A percentile compares a stretch with the other conserved stretches of the same genome.
phyloP scores from a whole-genome alignment of 805 yeast genomes.

The Gaillardinia entomophila region DNA sequence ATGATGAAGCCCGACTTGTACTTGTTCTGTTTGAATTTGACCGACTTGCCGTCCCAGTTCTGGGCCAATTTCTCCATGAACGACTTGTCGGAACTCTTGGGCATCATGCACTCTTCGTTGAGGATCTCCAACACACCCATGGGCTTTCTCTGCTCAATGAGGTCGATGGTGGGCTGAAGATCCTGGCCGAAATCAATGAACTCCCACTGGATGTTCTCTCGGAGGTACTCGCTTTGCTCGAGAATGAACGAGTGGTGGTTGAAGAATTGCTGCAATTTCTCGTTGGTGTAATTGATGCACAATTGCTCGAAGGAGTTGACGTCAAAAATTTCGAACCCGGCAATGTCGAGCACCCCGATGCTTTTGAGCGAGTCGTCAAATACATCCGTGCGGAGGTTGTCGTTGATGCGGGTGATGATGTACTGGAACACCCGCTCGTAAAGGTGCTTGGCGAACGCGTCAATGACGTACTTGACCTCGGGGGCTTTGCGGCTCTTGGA shows the following conservation, averaged over 20 bases:
- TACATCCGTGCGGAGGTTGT: constrained; percentile 37
- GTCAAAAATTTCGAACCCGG: constrained; percentile 57
- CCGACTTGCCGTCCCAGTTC: constrained; percentile 45
- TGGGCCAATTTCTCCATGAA: constrained; percentile 74
- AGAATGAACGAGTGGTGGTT: constrained; percentile 57
- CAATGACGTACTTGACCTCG: constrained; percentile 77
- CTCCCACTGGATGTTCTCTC: constrained; percentile 58
- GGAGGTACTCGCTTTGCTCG: constrained; percentile 54
- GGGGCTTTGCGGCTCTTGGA: constrained; percentile 70
- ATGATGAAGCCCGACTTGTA: constrained; percentile 73
- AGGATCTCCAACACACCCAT: constrained; percentile 81
- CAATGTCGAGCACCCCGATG: constrained; percentile 56
- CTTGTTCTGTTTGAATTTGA: constrained; percentile 66
- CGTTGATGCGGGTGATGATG: constrained; percentile 72
- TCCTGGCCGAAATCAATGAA: constrained; percentile 94
- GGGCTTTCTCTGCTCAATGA: constrained; percentile 71
- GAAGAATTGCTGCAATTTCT: constrained; percentile 55
- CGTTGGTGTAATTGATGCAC: constrained; percentile 57
- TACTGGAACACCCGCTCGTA: constrained; percentile 80
- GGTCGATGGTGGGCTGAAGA: constrained; percentile 87
- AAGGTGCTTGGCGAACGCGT: constrained; percentile 80
- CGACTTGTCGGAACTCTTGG: constrained; percentile 77
- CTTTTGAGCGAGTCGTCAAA: constrained; percentile 25
- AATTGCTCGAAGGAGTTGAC: constrained; percentile 55
- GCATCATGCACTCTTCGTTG: constrained; percentile 94